Percentiles rank a stretch among this genome's conserved stretches.
Conservation (phyloP, 108 stramenopile genomes). For the Conticribra weissflogii region DNA sequence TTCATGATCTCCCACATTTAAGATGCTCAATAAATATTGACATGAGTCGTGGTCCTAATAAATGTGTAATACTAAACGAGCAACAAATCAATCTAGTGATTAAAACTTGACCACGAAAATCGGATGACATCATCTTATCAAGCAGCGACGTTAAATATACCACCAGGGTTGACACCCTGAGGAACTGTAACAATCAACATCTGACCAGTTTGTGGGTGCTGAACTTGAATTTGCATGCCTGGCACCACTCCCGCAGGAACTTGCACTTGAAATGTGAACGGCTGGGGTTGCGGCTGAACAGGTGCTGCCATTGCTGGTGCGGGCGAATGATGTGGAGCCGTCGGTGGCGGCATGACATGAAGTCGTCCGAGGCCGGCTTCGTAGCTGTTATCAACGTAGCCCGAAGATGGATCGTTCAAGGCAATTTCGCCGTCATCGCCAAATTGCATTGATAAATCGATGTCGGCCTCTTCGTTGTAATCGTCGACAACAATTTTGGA, state of each 20-base stretch:
- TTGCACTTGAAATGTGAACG: slow-evolving; percentile 58
- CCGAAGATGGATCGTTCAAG: slow-evolving; percentile 24
- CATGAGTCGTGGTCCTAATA: too few relatives aligned
- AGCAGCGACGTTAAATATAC: slow-evolving; percentile 53
- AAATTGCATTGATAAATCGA: slow-evolving; percentile 44
- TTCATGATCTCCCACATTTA: too few relatives aligned
- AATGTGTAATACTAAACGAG: too few relatives aligned
- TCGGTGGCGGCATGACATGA: slow-evolving; percentile 24
- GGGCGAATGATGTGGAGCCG: slow-evolving; percentile 4
- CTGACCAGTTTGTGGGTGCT: slow-evolving; percentile 64
- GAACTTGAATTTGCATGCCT: slow-evolving; percentile 65
- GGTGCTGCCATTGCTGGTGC: slow-evolving; percentile 18
- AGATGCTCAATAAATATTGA: too few relatives aligned
- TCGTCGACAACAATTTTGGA: slow-evolving; percentile 30
- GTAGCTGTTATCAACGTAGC: slow-evolving; percentile 35
- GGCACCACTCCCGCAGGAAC: slow-evolving; percentile 59
- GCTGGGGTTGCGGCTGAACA: slow-evolving; percentile 18
- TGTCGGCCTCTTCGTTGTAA: slow-evolving; percentile 32
- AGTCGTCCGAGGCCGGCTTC: slow-evolving; percentile 11
- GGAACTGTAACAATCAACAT: slow-evolving; percentile 58
- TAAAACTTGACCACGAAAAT: too few relatives aligned
- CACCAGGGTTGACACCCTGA: slow-evolving; percentile 60
- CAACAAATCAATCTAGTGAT: too few relatives aligned
- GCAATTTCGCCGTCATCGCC: slow-evolving; percentile 40
- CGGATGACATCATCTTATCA: too few relatives aligned